Conservation (phyloP, 345 rosid genomes). For the Pistacia vera region DNA sequence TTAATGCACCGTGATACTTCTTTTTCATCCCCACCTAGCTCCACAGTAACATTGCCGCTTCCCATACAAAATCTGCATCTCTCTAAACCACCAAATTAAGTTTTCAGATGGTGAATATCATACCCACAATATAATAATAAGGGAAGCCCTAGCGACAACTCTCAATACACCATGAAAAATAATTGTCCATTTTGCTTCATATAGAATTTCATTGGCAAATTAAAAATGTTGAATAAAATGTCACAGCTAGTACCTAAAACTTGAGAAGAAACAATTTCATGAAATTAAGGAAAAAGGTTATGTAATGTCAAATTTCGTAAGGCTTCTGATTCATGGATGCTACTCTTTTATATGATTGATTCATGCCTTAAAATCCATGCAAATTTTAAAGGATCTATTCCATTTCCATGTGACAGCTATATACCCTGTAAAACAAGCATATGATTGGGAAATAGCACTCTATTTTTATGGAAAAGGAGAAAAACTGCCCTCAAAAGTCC, state of each 20-base stretch:
- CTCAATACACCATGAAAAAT: background rate
- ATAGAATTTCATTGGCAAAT: background rate
- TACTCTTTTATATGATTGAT: background rate
- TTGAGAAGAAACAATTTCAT: background rate
- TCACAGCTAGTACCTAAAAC: background rate
- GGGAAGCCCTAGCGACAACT: background rate
- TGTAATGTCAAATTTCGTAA: background rate
- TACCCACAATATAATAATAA: background rate
- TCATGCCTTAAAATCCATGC: background rate
- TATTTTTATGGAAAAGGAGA: no score
- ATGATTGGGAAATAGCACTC: no score
- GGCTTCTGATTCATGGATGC: background rate
- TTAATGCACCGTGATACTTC: conserved; percentile 82
- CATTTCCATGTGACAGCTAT: background rate
- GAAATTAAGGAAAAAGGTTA: background rate
- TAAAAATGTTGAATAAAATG: background rate
- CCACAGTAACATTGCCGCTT: conserved; percentile 63
- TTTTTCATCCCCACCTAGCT: conserved; percentile 77
- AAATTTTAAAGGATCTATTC: background rate
- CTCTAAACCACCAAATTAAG: conserved; percentile 43
- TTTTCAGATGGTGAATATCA: background rate
- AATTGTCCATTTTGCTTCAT: background rate
- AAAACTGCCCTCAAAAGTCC: no score
- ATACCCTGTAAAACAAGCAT: no score
- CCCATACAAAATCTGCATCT: conserved; percentile 89